phyloP scores from a whole-genome alignment of 176 grass and related monocot species.

The Eleusine coracana region DNA sequence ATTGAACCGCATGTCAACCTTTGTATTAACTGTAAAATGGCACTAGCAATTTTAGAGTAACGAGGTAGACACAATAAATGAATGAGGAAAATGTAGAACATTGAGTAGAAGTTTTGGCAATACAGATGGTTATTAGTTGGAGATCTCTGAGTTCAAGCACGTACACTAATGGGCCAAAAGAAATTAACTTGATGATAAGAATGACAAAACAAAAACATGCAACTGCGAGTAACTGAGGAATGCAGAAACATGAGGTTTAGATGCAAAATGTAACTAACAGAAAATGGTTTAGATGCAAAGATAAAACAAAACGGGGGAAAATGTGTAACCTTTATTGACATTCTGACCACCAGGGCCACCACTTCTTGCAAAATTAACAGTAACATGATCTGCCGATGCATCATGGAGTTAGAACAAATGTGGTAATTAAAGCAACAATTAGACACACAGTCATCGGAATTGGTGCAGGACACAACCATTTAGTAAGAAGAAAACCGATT shows the following conservation, averaged over 20 bases:
- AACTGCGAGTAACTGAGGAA: background rate
- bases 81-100: too few species aligned
- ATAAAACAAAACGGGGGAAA: slow-evolving; percentile 2
- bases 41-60: slow-evolving; percentile 4
- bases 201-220: background rate
- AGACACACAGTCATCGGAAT: slow-evolving; percentile 8
- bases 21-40: slow-evolving; percentile 81
- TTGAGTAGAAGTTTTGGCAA: background rate
- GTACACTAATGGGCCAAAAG: background rate
- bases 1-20: slow-evolving; percentile 99
- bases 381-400: slow-evolving; percentile 71
- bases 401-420: slow-evolving; percentile 37
- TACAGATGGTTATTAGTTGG: slow-evolving; percentile 14
- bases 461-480: background rate
- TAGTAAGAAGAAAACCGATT: slow-evolving; percentile 19
- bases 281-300: background rate
- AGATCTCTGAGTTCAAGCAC: background rate
- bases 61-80: background rate
- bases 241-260: slow-evolving; percentile 9
- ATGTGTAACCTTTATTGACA: slow-evolving; percentile 84
- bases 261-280: slow-evolving; percentile 13
- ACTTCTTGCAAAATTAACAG: slow-evolving; percentile 95
- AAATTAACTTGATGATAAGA: slow-evolving; percentile 17
- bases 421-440: background rate
- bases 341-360: slow-evolving; percentile 96